Base-by-base conservation (phyloP, 2,329 filamentous ascomycete species). In the Leptographium wingfieldii region DNA sequence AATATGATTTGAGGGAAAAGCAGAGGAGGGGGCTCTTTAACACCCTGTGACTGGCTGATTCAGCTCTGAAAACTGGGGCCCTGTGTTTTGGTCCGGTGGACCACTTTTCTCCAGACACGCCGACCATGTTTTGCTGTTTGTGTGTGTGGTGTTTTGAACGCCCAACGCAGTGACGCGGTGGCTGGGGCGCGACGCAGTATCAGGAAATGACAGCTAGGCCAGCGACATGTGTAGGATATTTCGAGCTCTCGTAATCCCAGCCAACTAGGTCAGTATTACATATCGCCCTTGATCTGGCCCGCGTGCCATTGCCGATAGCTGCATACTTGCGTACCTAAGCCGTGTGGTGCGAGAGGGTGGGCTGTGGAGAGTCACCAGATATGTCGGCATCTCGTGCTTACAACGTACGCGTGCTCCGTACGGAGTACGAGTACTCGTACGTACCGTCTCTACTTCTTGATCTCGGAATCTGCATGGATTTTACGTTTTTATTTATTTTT, bases 1-100 rank as follows among this genome's bases (percentile, higher is more conserved):
- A 71, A 76, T 72, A 70, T 79, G 77, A 79, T 78, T 79, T 78
- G 77, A 78, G 73, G 74, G 74, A 69, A 69, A 69, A 67, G 63
- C 55, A 46, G 55, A 69, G 71, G 71, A 71, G 71, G 71, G 72
- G 70, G 68, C 56, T 57, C 33, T 31, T 53, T 53, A 43, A 53
- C 33, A 40, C 27, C 68, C 68, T 76, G 68, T 79, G 73, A 78
- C 73, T 79, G 77, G 77, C 76, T 77, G 74, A 76, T 69, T 76
- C 60, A 63, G 56, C 62, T 31, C 25, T 25, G 33, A 16, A 51
- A 29, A 56, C 51, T 49, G 59, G 59, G 53, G 43, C 55, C 29
- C 48, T 52, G 22, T 51, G 40, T 35, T 33, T 57, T 25, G 43
- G 55, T 19, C 10, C 9, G 14, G 46, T 58, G 55, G 55, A 25